phyloP scores from a whole-genome alignment of 1,284 basidiomycete genomes.

The Rhodotorula sp. region DNA sequence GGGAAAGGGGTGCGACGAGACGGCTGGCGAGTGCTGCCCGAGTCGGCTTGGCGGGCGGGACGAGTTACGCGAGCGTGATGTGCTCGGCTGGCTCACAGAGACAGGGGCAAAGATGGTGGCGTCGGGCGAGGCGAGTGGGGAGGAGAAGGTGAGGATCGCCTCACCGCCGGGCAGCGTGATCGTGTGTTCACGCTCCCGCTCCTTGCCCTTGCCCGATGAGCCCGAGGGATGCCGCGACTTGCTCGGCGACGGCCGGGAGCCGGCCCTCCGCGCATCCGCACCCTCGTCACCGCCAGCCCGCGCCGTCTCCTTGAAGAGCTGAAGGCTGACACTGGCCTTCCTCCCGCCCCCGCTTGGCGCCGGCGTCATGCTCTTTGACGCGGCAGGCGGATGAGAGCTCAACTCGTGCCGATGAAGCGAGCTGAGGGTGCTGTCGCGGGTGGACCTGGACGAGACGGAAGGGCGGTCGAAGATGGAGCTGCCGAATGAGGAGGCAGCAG shows the following conservation, averaged over 20 bases:
- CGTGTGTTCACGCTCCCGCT: constrained; percentile 13
- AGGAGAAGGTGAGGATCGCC: constrained; percentile 16
- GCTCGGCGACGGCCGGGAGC: constrained; percentile 16
- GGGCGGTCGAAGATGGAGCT: constrained; percentile 27
- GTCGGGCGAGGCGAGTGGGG: constrained; percentile 25
- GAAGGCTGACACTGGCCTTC: constrained; percentile 44
- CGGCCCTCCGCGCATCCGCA: neutral
- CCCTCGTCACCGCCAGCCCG: constrained; percentile 5
- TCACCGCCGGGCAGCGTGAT: constrained; percentile 1
- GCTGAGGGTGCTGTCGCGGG: constrained; percentile 3
- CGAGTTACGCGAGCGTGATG: constrained; percentile 4
- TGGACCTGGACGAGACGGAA: constrained; percentile 1
- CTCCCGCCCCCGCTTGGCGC: constrained; percentile 27
- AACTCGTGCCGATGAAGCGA: neutral
- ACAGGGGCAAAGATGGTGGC: constrained; percentile 5
- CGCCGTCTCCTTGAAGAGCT: constrained; percentile 46
- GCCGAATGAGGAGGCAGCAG: constrained; percentile 10
- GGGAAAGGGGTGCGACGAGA: constrained; percentile 5
- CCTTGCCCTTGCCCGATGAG: constrained; percentile 34
- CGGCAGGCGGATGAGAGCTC: neutral
- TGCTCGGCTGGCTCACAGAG: neutral
- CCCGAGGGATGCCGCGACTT: constrained; percentile 20
- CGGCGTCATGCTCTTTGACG: neutral
- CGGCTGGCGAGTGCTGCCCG: neutral
- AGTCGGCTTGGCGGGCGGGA: constrained; percentile 13